Base-by-base conservation (phyloP, 2,329 filamentous ascomycete genomes). In the Clonostachys sp. region DNA sequence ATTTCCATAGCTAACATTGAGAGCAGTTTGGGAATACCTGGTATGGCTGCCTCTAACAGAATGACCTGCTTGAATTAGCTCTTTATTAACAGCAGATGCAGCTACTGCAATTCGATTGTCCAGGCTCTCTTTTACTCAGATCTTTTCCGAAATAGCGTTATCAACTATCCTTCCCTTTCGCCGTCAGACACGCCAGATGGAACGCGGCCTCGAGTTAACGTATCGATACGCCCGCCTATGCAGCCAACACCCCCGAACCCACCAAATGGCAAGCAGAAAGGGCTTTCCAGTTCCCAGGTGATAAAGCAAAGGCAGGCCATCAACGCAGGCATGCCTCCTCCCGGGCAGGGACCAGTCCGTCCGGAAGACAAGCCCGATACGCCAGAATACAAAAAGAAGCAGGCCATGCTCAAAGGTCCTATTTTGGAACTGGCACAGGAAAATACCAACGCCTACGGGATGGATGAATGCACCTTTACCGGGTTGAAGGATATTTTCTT, bases 81-180 rank as follows among this genome's bases (percentile, higher is more conserved):
- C 36, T 34, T 16, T 35, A 43, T 55, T 65, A 42, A 65, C 57
- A 35, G 17, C 36, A 35, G 17, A 12, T 10, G 39, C 68, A 97
- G 92, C 66, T 99, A 99, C 71, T 96, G 90, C 73, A 99, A 99
- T 70, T 99, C 94, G 13, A 96, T 99, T 60, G 81, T 99, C 49
- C 94, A 99, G 73, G 95, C 91, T 59, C 83, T 99, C 49, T 99
- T 95, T 72, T 96, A 95, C 72, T 96, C 92, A 17, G 86, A 90
- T 41, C 84, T 89, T 34, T 99, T 99, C 67, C 89, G 94, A 69
- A 87, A 96, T 72, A 84, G 92, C 61, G 90, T 99, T 56, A 84
- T 99, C 67, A 91, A 88, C 61, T 99, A 95, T 61, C 92, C 94
- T 5, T 78, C 81, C 34, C 77, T 83, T 51, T 84, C 86, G 5